These are phyloP conservation scores for Melaleuca quinquenervia DNA, from an alignment of 345 rosid genomes.

Conservation along the genomic window DNA sequence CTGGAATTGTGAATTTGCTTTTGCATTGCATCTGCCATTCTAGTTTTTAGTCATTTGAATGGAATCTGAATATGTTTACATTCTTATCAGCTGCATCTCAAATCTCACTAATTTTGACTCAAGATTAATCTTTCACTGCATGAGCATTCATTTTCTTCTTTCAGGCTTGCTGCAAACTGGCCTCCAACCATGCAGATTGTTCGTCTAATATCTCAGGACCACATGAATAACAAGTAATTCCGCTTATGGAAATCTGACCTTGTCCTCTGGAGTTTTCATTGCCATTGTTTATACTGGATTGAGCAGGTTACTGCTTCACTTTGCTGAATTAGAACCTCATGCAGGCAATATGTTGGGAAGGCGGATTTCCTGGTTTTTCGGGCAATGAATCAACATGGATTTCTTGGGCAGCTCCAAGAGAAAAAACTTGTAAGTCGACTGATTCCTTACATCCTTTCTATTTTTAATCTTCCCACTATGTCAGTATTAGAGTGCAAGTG, in stretches of 20 bases:
- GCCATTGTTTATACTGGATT: background rate
- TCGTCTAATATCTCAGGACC: slow-evolving; percentile 93
- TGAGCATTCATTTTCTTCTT: slow-evolving; percentile 2
- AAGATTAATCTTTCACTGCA: background rate
- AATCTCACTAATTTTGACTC: background rate
- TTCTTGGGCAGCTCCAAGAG: slow-evolving; percentile 91
- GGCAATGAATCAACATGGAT: slow-evolving; percentile 93
- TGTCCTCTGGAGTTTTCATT: background rate
- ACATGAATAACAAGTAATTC: slow-evolving; percentile 92
- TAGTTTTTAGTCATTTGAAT: background rate
- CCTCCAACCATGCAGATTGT: slow-evolving; percentile 91
- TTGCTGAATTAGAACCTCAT: slow-evolving; percentile 1
- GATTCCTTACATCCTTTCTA: background rate
- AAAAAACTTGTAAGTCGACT: slow-evolving; percentile 76
- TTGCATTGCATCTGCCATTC: background rate
- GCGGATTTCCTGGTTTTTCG: slow-evolving; percentile 95
- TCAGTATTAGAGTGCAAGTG: background rate
- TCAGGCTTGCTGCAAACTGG: slow-evolving; percentile 98
- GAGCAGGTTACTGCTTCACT: background rate
- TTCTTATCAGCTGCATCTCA: background rate
- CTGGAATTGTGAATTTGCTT: background rate
- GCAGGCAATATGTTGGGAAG: slow-evolving; percentile 92
- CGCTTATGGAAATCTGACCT: background rate
- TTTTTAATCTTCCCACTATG: background rate
- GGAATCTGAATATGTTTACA: background rate